Evolutionary conservation across 495 filamentous ascomycete species (phyloP), one percentile per base, ranked within the genome.

Genomic region (Daldinia childiae): DNA sequence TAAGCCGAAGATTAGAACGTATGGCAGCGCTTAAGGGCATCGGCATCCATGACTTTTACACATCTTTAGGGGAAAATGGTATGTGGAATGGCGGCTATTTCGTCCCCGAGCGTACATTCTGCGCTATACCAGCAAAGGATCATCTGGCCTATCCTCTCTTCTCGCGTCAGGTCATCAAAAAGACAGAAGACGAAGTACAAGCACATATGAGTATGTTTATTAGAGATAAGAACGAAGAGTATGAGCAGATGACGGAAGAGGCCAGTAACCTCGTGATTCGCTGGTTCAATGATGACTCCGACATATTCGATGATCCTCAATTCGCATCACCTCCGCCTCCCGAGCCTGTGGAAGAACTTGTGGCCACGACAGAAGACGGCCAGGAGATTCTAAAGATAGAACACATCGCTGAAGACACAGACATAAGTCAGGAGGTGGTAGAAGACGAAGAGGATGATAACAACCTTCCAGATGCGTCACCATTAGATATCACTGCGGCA

Each of bases 121-220:
- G 82, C 66, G 84, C 84, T 9, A 66, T 85, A 9, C 84, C 84
- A 0, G 58, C 58, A 2, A 77, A 77, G 58, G 81, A 79, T 6
- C 77, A 82, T 58, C 69, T 68, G 32, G 78, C 75, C 1, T 74
- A 64, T 50, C 54, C 79, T 72, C 72, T 94, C 83, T 84, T 83
- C 81, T 78, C 80, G 29, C 84, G 87, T 43, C 86, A 86, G 11
- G 86, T 92, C 34, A 94, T 98, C 73, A 86, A 91, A 68, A 87
- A 85, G 59, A 92, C 88, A 1, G 78, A 76, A n/a, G 93, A 97
- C 64, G 95, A 99, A 80, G 87, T 92, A 15, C 83, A 84, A 63
- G 94, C 95, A 6, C 95, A 98, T 78, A 86, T 91, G 79, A 89
- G 83, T 62, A 93, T 98, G 89, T 98, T 98, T 74, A 80, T 85